Conservation (phyloP, 192 early-diverging fungal species). For the Thoreauomyces humboldtii region DNA sequence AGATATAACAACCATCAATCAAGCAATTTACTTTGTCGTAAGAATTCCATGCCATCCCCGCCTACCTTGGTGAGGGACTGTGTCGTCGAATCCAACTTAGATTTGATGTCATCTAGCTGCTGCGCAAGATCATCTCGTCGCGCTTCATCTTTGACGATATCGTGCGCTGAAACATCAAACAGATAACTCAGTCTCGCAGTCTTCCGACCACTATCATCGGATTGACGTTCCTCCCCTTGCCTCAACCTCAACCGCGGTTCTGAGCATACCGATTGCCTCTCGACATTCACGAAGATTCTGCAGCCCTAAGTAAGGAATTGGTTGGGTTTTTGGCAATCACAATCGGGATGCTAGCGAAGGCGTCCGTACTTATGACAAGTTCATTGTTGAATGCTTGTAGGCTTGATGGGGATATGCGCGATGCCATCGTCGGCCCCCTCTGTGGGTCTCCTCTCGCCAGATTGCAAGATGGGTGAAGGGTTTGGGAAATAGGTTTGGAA, state of each 20-base stretch:
- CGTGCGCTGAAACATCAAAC: not conserved
- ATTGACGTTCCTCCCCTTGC: no score
- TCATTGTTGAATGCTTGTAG: conserved; percentile 34
- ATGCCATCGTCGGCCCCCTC: conserved; percentile 13
- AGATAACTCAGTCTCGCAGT: not conserved
- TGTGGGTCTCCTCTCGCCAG: no score
- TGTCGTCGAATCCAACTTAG: conserved; percentile 4
- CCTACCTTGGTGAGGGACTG: conserved; percentile 3
- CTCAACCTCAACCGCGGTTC: no score
- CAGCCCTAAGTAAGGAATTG: not conserved
- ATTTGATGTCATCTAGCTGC: not conserved
- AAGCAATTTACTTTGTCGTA: not conserved
- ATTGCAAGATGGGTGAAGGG: no score
- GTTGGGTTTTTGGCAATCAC: not conserved
- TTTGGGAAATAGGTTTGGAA: no score
- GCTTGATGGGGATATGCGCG: conserved; percentile 21
- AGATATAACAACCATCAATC: not conserved
- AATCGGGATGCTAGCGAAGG: not conserved
- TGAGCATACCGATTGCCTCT: conserved; percentile 12
- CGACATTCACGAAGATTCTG: conserved; percentile 8
- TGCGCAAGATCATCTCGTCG: conserved; percentile 3
- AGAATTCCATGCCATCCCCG: not conserved
- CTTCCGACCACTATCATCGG: not conserved
- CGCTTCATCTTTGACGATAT: conserved; percentile 9
- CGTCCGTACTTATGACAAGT: conserved; percentile 16